phyloP scores from a whole-genome alignment of 75 land plant genomes.

The Pinus tabuliformis region DNA sequence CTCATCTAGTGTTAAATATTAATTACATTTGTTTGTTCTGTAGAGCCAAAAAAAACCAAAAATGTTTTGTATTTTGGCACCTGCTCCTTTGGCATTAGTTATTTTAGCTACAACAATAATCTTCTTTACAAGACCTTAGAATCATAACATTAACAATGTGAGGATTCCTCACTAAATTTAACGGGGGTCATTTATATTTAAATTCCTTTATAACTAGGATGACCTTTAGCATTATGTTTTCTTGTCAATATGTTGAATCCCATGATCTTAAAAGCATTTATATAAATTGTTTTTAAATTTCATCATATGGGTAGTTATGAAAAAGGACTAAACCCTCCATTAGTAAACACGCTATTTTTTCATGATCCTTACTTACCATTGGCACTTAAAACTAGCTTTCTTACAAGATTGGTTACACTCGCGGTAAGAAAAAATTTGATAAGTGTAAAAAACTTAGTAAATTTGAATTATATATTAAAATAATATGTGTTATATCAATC shows the following conservation, averaged over 20 bases:
- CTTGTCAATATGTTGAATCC: no score
- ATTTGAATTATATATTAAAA: no score
- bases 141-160: conserved; percentile 67
- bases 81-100: conserved; percentile 59
- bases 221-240: no score
- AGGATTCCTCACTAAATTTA: conserved; percentile 2
- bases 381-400: background rate
- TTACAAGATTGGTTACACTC: background rate
- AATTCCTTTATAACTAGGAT: no score
- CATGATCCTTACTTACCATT: background rate
- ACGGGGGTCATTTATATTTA: no score
- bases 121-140: conserved; percentile 42
- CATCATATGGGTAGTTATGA: conserved; percentile 16
- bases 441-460: no score
- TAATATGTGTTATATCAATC: no score
- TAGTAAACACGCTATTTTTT: background rate
- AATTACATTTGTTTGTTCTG: background rate
- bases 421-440: background rate
- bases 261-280: no score
- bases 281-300: background rate
- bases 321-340: conserved; percentile 33
- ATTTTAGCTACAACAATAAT: conserved; percentile 57
- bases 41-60: conserved; percentile 43
- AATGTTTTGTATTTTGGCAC: conserved; percentile 75
- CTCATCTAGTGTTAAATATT: no score